phyloP scores from a whole-genome alignment of 2,329 filamentous ascomycete genomes.

The Pseudocercospora crystallina region DNA sequence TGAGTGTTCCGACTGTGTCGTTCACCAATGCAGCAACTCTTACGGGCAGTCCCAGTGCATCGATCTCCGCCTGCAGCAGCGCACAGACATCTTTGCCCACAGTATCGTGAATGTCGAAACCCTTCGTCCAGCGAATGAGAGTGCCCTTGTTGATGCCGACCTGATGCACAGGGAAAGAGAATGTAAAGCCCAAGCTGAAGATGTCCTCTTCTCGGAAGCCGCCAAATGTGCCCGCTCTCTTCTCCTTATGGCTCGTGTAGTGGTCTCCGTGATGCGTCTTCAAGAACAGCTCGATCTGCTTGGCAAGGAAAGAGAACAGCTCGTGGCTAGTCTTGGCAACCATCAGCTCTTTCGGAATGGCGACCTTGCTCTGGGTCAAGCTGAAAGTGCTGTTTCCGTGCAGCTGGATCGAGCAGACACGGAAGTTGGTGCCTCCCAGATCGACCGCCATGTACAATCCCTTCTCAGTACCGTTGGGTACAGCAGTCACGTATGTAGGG shows the following conservation, averaged over 20 bases:
- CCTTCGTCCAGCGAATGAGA: conserved; percentile 97
- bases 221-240: conserved; percentile 37
- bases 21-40: conserved; percentile 96
- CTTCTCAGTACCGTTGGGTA: conserved; percentile 98
- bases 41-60: conserved; percentile 81
- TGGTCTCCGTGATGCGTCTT: conserved; percentile 84
- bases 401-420: conserved; percentile 90
- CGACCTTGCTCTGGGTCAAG: conserved; percentile 86
- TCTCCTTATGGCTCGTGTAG: conserved; percentile 63
- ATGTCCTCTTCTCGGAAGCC: conserved; percentile 70
- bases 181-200: conserved; percentile 96
- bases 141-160: conserved; percentile 92
- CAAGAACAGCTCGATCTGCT: conserved; percentile 87
- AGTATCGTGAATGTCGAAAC: conserved; percentile 94
- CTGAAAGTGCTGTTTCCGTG: conserved; percentile 95
- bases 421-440: conserved; percentile 97
- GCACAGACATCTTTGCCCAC: conserved; percentile 93
- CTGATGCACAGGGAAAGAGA: conserved; percentile 95
- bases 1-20: conserved; percentile 94
- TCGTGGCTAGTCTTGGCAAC: conserved; percentile 79
- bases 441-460: conserved; percentile 95
- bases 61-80: conserved; percentile 84
- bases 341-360: conserved; percentile 90
- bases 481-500: conserved; percentile 91
- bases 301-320: conserved; percentile 88